Conservation (phyloP, 2,329 filamentous ascomycete species). For the Ceratocystis colombiana region DNA sequence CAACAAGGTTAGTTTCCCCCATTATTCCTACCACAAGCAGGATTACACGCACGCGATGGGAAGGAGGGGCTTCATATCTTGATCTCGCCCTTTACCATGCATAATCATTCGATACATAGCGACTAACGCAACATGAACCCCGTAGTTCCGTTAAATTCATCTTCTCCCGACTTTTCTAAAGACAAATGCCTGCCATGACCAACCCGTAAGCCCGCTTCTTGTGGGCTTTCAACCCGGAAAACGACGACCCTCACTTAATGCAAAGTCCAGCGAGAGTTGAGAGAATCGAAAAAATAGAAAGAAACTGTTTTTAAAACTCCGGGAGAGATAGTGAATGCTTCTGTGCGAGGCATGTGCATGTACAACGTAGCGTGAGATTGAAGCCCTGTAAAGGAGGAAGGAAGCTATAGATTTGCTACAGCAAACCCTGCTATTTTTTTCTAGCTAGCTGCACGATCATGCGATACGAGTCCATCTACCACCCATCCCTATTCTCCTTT, state of each 20-base stretch:
- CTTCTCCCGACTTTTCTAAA: constrained; percentile 25
- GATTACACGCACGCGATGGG: background rate
- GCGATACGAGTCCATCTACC: too few species aligned
- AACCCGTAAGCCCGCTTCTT: constrained; percentile 17
- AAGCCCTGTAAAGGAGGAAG: too few species aligned
- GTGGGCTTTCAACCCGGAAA: constrained; percentile 14
- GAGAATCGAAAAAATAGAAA: constrained; percentile 25
- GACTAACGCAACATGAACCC: constrained; percentile 14
- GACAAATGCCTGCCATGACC: constrained; percentile 25
- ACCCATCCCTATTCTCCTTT: too few species aligned
- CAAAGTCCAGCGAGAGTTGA: constrained; percentile 25
- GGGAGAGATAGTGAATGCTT: background rate
- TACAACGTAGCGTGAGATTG: background rate
- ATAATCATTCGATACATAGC: background rate
- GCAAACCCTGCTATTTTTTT: too few species aligned
- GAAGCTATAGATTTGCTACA: too few species aligned
- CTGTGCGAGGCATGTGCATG: background rate
- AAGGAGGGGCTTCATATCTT: background rate
- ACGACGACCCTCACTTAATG: constrained; percentile 24
- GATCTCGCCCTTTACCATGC: background rate
- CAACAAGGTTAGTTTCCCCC: constrained; percentile 48
- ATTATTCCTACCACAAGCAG: background rate
- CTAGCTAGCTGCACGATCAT: too few species aligned
- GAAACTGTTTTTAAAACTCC: constrained; percentile 24
- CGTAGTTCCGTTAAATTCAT: constrained; percentile 26